Percentiles rank a stretch among this genome's conserved stretches.
Conservation (phyloP, 2,329 filamentous ascomycete species). For the Penicillium sp. region DNA sequence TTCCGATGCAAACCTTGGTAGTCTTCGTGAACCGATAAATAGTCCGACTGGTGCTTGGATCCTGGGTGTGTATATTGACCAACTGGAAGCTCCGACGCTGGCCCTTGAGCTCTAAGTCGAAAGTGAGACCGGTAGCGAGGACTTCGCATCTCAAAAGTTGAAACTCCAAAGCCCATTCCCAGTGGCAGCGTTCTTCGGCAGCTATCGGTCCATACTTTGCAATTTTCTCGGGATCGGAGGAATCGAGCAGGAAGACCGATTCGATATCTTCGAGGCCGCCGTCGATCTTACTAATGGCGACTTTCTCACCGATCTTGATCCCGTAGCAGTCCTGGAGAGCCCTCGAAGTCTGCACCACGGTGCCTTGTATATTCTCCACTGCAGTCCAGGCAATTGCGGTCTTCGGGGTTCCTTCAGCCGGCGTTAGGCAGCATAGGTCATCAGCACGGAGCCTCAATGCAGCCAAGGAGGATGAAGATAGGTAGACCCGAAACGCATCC, state of each 20-base stretch:
- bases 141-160: slow-evolving; percentile 56
- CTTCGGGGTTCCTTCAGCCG: slow-evolving; percentile 41
- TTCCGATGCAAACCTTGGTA: slow-evolving; percentile 33
- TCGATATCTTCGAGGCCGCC: slow-evolving; percentile 52
- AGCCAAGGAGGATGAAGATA: slow-evolving; percentile 54
- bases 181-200: slow-evolving; percentile 40
- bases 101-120: slow-evolving; percentile 59
- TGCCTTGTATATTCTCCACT: slow-evolving; percentile 59
- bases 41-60: slow-evolving; percentile 36
- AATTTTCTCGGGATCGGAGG: slow-evolving; percentile 43
- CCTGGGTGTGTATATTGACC: slow-evolving; percentile 50
- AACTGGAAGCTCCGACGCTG: slow-evolving; percentile 60
- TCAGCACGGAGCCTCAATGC: slow-evolving; percentile 54
- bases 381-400: slow-evolving; percentile 62
- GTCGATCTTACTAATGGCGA: slow-evolving; percentile 57
- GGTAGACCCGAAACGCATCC: slow-evolving; percentile 56
- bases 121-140: slow-evolving; percentile 64
- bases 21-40: slow-evolving; percentile 35
- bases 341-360: slow-evolving; percentile 68
- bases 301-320: slow-evolving; percentile 66
- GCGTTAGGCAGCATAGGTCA: slow-evolving; percentile 49
- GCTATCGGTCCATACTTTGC: slow-evolving; percentile 34
- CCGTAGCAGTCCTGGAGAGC: slow-evolving; percentile 67
- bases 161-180: slow-evolving; percentile 48
- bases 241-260: slow-evolving; percentile 58